A percentile compares a stretch with the other conserved stretches of the same genome.
Evolutionary conservation across 805 yeast genomes (phyloP).

Genomic region (Wickerhamomyces subpelliculosus): DNA sequence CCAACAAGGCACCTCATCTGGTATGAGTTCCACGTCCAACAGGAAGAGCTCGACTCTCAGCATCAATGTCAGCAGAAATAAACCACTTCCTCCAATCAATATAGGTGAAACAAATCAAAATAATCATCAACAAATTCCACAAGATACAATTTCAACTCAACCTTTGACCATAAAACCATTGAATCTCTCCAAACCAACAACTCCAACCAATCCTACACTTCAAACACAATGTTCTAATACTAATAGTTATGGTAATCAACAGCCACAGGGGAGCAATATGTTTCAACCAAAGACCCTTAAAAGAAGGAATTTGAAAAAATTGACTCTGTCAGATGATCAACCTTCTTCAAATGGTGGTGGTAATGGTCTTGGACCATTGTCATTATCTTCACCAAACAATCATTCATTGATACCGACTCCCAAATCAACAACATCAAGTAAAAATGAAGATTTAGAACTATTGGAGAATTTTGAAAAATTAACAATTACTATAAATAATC

Average conservation of each 20-base stretch:
- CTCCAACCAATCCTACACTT: background rate
- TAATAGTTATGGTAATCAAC: background rate
- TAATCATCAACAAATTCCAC: background rate
- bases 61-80: constrained; percentile 18
- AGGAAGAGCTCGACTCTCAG: constrained; percentile 21
- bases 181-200: background rate
- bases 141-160: background rate
- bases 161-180: background rate
- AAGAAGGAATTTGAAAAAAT: constrained; percentile 52
- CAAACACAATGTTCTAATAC: too few relatives aligned
- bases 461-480: constrained; percentile 40
- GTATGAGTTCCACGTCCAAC: constrained; percentile 7
- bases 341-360: too few relatives aligned
- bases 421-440: constrained; percentile 23
- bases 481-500: constrained; percentile 48
- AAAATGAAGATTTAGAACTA: constrained; percentile 26
- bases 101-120: constrained; percentile 3
- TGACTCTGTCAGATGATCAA: constrained; percentile 30
- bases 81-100: constrained; percentile 22
- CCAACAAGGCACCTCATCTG: too few relatives aligned
- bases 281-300: constrained; percentile 42
- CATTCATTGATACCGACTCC: constrained; percentile 12
- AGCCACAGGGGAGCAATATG: constrained; percentile 4
- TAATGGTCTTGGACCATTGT: constrained; percentile 10
- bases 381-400: constrained; percentile 5